Evolutionary conservation across 768 basidiomycete species (phyloP), one percentile per base, ranked within the genome.

Genomic region (Chalciporus sphaerocephalus): DNA sequence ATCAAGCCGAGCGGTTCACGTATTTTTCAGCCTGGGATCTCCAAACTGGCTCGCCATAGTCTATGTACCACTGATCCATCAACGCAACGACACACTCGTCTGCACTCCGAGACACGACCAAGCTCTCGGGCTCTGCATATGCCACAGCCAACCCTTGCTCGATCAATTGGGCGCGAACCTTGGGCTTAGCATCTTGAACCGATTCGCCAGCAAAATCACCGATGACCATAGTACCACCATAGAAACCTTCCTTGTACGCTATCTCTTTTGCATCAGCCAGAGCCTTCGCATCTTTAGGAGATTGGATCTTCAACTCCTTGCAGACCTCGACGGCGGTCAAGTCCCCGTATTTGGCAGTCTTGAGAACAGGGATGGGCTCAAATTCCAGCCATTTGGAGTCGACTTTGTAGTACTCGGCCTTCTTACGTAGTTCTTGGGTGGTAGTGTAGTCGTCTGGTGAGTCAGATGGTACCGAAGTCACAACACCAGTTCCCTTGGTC

Each of bases 21-120:
- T 59, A 91, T 92, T 75, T 83, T 65, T 92, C 87, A 5, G 91
- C 81, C 58, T 89, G 78, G 13, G 76, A 79, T 65, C 85, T 88
- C 96, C 96, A 99, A n/a, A 65, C 62, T 1, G 80, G 66, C 71
- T 97, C 92, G 56, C 95, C 96, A 57, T 97, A 99, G 67, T 98
- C 92, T 66, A 98, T 69, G 67, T 98, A 99, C 94, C 95, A 99
- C 68, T 99, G 96, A 64, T 99, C 96, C 81, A 93, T 94, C 54
- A 99, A 71, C 3, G 95, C 94, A 47, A 99, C 92, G 16, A 97
- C 89, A 71, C 96, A 99, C 68, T 97, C 95, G 60, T 99, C 96
- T n/a, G 79, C 82, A 65, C 87, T 92, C 35, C 95, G 76, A 36
- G 86, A 90, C 58, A 93, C 80, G 58, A 97, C 86, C 54, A 90